These are phyloP conservation scores for Penicillium cosmopolitanum DNA, from an alignment of 495 filamentous ascomycete species.

Conservation along the genomic window DNA sequence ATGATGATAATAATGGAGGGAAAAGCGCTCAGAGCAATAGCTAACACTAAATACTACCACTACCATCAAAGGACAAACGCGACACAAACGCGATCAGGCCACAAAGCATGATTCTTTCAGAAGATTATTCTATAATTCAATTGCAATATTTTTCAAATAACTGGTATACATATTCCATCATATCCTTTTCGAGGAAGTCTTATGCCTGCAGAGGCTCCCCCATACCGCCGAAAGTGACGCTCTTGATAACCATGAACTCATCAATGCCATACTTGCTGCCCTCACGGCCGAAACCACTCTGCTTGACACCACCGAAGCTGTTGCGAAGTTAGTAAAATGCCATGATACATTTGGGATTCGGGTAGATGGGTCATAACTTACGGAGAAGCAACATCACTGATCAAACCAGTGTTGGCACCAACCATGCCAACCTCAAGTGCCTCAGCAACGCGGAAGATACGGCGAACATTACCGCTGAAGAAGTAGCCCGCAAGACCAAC, in stretches of 20 bases:
- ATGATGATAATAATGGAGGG: no score
- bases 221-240: conserved; percentile 82
- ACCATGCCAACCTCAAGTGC: conserved; percentile 90
- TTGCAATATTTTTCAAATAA: background rate
- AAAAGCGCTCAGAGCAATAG: no score
- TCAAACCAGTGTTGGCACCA: conserved; percentile 81
- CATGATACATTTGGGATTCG: no score
- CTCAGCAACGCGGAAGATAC: conserved; percentile 78
- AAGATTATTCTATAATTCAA: conserved; percentile 7
- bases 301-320: conserved; percentile 90
- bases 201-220: conserved; percentile 55
- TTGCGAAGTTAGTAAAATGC: conserved; percentile 26
- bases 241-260: conserved; percentile 88
- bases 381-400: conserved; percentile 79
- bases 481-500: conserved; percentile 89
- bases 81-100: no score
- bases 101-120: background rate
- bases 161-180: conserved; percentile 2
- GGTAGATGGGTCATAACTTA: conserved; percentile 29
- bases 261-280: conserved; percentile 90
- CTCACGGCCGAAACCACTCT: conserved; percentile 90
- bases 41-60: no score
- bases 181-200: conserved; percentile 11
- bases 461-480: conserved; percentile 72
- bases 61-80: no score